Evolutionary conservation across 768 basidiomycete genomes (phyloP), one percentile per base, ranked within the genome.

Genomic region (Baorangia bicolor): DNA sequence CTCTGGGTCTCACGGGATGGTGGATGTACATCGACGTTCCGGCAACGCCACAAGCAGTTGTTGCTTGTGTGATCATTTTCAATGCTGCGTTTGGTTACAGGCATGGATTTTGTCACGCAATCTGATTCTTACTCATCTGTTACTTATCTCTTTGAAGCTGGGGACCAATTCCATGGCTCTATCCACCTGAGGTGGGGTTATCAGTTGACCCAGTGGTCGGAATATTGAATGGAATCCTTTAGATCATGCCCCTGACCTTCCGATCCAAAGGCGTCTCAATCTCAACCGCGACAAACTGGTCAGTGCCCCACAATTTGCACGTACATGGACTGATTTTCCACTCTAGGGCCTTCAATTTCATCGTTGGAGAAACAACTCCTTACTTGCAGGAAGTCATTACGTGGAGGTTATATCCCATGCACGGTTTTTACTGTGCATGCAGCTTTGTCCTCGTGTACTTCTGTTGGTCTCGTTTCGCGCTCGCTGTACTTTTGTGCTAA

Each of bases 321-420:
- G 2, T 46, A 28, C 16, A 8, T 27, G 35, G 62, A 66, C 43
- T 67, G 33, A 71, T 16, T 43, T 34, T 45, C 23, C 7, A 14
- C 34, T 27, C 11, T 2, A 71, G 83, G 85, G 79, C 80, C n/a
- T 92, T 92, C 78, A 94, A 94, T 71, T 96, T 88, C 72, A 72
- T 94, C 55, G 91, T 98, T 38, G 94, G 94, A 31, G 88, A 90
- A 69, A 78, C 84, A 28, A 98, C 94, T 0, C 95, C 94, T 2
- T 81, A 85, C 51, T 75, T 97, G 37, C 93, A 96, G 72, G 92
- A 94, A 56, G 71, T 81, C 21, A 96, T 98, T 62, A 81, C 81
- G 39, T 98, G 95, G 94, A 81, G 90, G 44, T 70, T 98, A 51
- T 97, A 98, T 74, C 92, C 92, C 0, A 95, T 98, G 93, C 94